Percentiles rank a stretch among this genome's conserved stretches.
Evolutionary conservation across 2,329 filamentous ascomycete species (phyloP).

Genomic region (Penicillium sp.): DNA sequence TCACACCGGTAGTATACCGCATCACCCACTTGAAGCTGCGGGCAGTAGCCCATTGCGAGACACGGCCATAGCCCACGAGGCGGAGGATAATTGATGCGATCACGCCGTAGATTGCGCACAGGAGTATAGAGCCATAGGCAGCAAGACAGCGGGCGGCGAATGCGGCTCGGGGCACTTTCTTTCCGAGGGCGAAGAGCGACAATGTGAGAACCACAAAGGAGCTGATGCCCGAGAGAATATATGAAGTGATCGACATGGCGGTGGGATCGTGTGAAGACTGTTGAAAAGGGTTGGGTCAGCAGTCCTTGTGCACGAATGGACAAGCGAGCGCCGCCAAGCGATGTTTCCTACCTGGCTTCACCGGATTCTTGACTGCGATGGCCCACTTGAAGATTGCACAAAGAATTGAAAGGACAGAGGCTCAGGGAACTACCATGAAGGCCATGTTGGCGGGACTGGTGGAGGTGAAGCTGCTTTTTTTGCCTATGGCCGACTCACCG

Average conservation of each 20-base stretch:
- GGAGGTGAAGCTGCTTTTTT: slow-evolving; percentile 25
- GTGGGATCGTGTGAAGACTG: slow-evolving; percentile 17
- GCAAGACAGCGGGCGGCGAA: slow-evolving; percentile 51
- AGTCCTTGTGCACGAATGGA: slow-evolving; percentile 4
- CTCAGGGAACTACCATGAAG: slow-evolving; percentile 10
- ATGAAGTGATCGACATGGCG: slow-evolving; percentile 64
- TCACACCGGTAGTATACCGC: slow-evolving; percentile 72
- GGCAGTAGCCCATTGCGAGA: slow-evolving; percentile 82
- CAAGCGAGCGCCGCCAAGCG: neutral
- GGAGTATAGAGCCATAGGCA: slow-evolving; percentile 47
- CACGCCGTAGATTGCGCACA: slow-evolving; percentile 71
- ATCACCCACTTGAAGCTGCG: slow-evolving; percentile 80
- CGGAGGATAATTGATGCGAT: slow-evolving; percentile 71
- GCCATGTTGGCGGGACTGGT: slow-evolving; percentile 16
- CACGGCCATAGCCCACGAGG: slow-evolving; percentile 68
- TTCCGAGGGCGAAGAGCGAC: slow-evolving; percentile 47
- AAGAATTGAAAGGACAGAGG: slow-evolving; percentile 16
- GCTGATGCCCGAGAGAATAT: slow-evolving; percentile 61
- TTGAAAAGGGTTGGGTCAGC: slow-evolving; percentile 1
- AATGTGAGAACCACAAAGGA: slow-evolving; percentile 64
- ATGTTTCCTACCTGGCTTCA: slow-evolving; percentile 7
- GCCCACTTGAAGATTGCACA: slow-evolving; percentile 1
- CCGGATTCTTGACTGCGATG: slow-evolving; percentile 4
- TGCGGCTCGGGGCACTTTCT: slow-evolving; percentile 45
- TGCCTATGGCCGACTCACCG: slow-evolving; percentile 29